Base-by-base conservation (phyloP, 2,329 filamentous ascomycete genomes). In the Pseudogymnoascus sp. region DNA sequence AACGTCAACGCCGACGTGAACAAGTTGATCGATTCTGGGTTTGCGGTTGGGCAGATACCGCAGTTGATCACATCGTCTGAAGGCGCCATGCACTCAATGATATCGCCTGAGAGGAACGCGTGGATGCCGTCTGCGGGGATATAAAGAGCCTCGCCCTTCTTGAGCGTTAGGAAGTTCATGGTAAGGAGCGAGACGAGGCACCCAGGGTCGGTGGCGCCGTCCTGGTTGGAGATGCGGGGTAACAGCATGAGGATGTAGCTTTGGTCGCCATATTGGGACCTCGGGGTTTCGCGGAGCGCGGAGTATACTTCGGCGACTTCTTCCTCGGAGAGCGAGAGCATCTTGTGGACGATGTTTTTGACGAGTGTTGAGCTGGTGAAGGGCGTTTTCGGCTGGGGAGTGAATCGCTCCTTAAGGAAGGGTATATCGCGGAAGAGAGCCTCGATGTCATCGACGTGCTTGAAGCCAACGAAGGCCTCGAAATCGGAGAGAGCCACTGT, bases 81-180 rank as follows among this genome's bases (percentile, higher is more conserved):
- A 6, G 90, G 88, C 0, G 93, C 93, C 93, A 97, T 97, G 80
- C 93, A 97, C 76, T 97, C 93, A 72, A 97, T 90, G 67, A 97
- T 96, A 71, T 97, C 92, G 60, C 90, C 90, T 1, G 86, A 90
- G 38, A 94, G 77, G 74, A 97, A 97, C 59, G 93, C 93, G 73
- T 97, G 93, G 69, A 97, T 97, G 70, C 97, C 93, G 70, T 97
- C 92, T 6, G 94, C 93, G 67, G 90, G 89, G 25, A 97, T 81
- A 76, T 96, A 97, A 77, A 97, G 88, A 7, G 92, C 92, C 75
- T 97, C 92, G 14, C 88, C 87, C 0, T 86, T 78, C 18, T 82
- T 74, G 7, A 91, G 79, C 1, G 80, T 76, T 59, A 91, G 70
- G 68, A 82, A 91, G 73, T 92, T 92, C 87, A 90, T 91, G 50